A percentile compares a stretch with the other conserved stretches of the same genome.
Evolutionary conservation across 208 protist genomes (phyloP).

Genomic region (Wallacemonas rigidus): DNA sequence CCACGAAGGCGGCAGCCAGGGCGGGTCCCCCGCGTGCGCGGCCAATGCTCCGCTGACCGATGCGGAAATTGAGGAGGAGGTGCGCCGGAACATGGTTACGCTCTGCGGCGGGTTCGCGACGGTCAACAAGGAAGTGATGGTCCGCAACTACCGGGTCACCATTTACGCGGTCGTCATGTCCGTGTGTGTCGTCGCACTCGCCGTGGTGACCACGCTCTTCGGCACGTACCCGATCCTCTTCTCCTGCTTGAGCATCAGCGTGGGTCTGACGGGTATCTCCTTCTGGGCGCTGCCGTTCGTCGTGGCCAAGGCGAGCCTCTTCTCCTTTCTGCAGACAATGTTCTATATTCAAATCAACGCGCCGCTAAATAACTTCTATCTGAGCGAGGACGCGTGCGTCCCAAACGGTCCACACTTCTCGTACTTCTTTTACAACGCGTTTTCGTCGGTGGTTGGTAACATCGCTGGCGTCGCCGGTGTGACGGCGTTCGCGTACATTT

Average conservation of each 20-base stretch:
- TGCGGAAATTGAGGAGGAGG: conserved; percentile 14
- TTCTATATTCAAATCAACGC: conserved; percentile 44
- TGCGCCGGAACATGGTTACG: conserved; percentile 6
- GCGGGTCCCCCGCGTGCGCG: not conserved
- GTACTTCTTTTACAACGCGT: conserved; percentile 40
- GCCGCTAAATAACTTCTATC: conserved; percentile 44
- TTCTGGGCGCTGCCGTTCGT: conserved; percentile 38
- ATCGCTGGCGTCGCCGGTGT: conserved; percentile 27
- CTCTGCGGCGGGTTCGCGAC: conserved; percentile 28
- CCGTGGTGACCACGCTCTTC: conserved; percentile 24
- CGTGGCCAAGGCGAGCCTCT: conserved; percentile 44
- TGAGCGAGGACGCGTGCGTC: conserved; percentile 24
- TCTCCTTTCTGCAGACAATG: conserved; percentile 32
- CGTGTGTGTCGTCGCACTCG: conserved; percentile 23
- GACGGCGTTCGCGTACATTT: conserved; percentile 28
- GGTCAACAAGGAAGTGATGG: conserved; percentile 35
- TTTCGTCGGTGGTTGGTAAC: conserved; percentile 27
- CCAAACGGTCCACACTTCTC: conserved; percentile 36
- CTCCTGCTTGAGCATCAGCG: conserved; percentile 7
- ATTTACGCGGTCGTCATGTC: conserved; percentile 36
- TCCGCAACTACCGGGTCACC: conserved; percentile 32
- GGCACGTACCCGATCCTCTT: conserved; percentile 21
- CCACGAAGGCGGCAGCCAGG: not conserved
- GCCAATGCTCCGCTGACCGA: not conserved
- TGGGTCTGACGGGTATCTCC: conserved; percentile 18